These are phyloP conservation scores for Pascua sp. DNA, from an alignment of 1,284 basidiomycete species.

Conservation along the genomic window DNA sequence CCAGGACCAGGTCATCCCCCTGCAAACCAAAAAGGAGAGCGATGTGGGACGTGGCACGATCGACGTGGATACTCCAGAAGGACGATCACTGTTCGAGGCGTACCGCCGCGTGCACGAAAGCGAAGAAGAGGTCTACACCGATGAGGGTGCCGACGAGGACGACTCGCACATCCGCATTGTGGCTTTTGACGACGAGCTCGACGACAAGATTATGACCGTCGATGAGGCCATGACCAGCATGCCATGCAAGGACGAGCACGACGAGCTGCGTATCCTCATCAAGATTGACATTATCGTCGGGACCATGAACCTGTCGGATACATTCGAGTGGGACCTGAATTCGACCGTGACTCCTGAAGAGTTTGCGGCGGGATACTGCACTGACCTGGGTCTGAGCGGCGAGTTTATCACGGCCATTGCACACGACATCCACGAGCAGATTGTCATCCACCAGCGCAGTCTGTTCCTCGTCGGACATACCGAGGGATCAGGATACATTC, in stretches of 20 bases:
- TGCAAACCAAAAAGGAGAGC: conserved; percentile 3
- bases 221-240: conserved; percentile 43
- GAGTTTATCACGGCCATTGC: conserved; percentile 97
- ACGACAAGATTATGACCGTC: conserved; percentile 42
- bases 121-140: conserved; percentile 34
- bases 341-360: conserved; percentile 78
- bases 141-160: conserved; percentile 27
- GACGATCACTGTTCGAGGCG: conserved; percentile 26
- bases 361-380: conserved; percentile 82
- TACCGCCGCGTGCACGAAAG: conserved; percentile 26
- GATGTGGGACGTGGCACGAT: conserved; percentile 23
- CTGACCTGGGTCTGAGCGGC: conserved; percentile 82
- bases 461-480: conserved; percentile 87
- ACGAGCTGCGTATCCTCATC: conserved; percentile 86
- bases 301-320: conserved; percentile 88
- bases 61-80: conserved; percentile 27
- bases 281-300: conserved; percentile 96
- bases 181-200: conserved; percentile 22
- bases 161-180: conserved; percentile 26
- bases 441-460: conserved; percentile 85
- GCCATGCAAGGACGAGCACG: conserved; percentile 41
- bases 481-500: conserved; percentile 70
- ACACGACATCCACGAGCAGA: conserved; percentile 94
- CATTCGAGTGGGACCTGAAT: conserved; percentile 97
- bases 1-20: conserved; percentile 42